Evolutionary conservation across 1,284 basidiomycete species (phyloP), one percentile per base, ranked within the genome.

Genomic region (Irpex rosettiformis): DNA sequence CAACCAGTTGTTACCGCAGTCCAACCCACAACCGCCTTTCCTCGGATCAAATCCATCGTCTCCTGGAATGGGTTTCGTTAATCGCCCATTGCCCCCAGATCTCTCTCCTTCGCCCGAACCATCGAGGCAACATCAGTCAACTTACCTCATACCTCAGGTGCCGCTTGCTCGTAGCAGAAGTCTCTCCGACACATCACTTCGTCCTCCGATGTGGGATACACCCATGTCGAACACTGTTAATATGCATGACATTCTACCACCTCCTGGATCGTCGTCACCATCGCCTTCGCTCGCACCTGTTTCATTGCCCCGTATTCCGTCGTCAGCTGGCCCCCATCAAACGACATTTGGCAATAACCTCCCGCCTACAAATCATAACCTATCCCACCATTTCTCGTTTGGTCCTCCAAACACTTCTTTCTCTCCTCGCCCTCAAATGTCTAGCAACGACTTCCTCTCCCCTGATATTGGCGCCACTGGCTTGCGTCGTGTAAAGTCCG

Each of bases 121-220:
- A 54, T 64, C 59, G 52, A 64, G 66, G 18, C 64, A 59, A 16
- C 67, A 67, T 37, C 67, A 68, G 49, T 30, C 43, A 47, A 37
- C 30, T 30, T 71, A 64, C 62, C 67, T 74, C 37, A 56, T 73
- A 37, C 73, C 73, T 0, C 71, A 73, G 54, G 67, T 68, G 45
- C 74, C 65, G 64, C 51, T 59, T 58, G 30, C 72, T 37, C 78
- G 81, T 54, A 70, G 72, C 28, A 78, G 86, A 51, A 84, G 82
- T 68, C 82, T 86, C 64, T 85, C 84, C 3, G 86, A 88, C 60
- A 82, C 84, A 0, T 77, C 83, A 40, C 75, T 78, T 53, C 82
- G 79, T 62, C 79, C 81, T n/a, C 79, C 79, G 0, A 70, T 77
- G 29, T 88, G 85, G 82, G 77, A 80, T 52, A 65, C 73, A 42